A percentile compares a stretch with the other conserved stretches of the same genome.
phyloP scores from a whole-genome alignment of 306 rosid genomes.

The Rubus idaeus region DNA sequence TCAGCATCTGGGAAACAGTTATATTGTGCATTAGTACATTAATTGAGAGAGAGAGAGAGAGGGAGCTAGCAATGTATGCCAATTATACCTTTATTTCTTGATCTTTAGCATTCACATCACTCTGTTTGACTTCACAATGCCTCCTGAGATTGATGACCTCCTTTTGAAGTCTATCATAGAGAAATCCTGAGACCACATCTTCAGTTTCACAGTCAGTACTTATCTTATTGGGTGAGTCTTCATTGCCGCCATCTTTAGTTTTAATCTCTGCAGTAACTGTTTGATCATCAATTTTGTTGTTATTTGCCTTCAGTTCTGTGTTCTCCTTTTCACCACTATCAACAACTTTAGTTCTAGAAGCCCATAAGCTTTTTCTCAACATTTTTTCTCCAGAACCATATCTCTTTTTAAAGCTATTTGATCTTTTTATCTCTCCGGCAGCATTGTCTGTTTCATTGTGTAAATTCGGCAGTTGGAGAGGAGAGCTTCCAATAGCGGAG shows the following conservation, averaged over 20 bases:
- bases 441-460: slow-evolving; percentile 36
- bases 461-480: slow-evolving; percentile 40
- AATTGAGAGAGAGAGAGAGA: slow-evolving; percentile 5
- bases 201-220: slow-evolving; percentile 32
- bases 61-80: not conserved
- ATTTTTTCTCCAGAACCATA: slow-evolving; percentile 46
- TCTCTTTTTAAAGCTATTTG: slow-evolving; percentile 43
- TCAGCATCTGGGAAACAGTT: slow-evolving; percentile 53
- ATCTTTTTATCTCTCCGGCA: slow-evolving; percentile 36
- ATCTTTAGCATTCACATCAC: slow-evolving; percentile 53
- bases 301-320: slow-evolving; percentile 22
- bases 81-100: slow-evolving; percentile 77
- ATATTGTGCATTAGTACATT: slow-evolving; percentile 23
- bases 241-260: slow-evolving; percentile 27
- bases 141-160: slow-evolving; percentile 73
- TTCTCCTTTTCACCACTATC: slow-evolving; percentile 68
- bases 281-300: slow-evolving; percentile 23
- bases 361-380: slow-evolving; percentile 67
- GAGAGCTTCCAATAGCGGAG: slow-evolving; percentile 46
- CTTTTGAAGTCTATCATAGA: slow-evolving; percentile 84
- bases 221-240: slow-evolving; percentile 31
- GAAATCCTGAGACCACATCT: slow-evolving; percentile 82
- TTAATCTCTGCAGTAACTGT: slow-evolving; percentile 32
- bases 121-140: slow-evolving; percentile 61
- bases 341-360: slow-evolving; percentile 65